Evolutionary conservation across 352 stramenopile species (phyloP).

Genomic region (Elongisporangium senticosum): DNA sequence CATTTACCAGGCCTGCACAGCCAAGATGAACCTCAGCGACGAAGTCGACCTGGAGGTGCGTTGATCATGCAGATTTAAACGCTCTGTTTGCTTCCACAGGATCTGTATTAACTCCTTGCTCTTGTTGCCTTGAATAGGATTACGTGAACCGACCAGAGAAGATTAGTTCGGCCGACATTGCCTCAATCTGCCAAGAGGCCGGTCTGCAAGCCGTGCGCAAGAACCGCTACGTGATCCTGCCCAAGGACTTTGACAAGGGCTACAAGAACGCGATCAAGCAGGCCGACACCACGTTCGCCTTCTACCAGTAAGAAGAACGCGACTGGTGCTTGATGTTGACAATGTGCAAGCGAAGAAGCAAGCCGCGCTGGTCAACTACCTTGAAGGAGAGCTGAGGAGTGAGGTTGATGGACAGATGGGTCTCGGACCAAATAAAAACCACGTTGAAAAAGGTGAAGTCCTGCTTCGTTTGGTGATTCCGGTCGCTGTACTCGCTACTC

Average conservation of each 20-base stretch:
- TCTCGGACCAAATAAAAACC: background rate
- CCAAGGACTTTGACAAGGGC: slow-evolving; percentile 99
- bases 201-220: slow-evolving; percentile 98
- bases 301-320: slow-evolving; percentile 88
- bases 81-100: background rate
- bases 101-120: background rate
- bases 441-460: background rate
- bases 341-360: background rate
- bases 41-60: slow-evolving; percentile 96
- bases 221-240: slow-evolving; percentile 99
- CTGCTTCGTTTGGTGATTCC: background rate
- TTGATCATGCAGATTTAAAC: background rate
- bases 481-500: no score
- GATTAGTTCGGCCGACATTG: slow-evolving; percentile 98
- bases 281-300: slow-evolving; percentile 97
- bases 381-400: background rate
- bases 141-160: slow-evolving; percentile 99
- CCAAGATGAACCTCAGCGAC: slow-evolving; percentile 99
- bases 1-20: slow-evolving; percentile 99
- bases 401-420: background rate
- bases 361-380: background rate
- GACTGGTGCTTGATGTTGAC: background rate
- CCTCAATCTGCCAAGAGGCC: slow-evolving; percentile 98
- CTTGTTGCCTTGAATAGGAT: slow-evolving; percentile 46
- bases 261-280: slow-evolving; percentile 99